Base-by-base conservation (phyloP, 805 yeast genomes). In the Candida hispaniensis region DNA sequence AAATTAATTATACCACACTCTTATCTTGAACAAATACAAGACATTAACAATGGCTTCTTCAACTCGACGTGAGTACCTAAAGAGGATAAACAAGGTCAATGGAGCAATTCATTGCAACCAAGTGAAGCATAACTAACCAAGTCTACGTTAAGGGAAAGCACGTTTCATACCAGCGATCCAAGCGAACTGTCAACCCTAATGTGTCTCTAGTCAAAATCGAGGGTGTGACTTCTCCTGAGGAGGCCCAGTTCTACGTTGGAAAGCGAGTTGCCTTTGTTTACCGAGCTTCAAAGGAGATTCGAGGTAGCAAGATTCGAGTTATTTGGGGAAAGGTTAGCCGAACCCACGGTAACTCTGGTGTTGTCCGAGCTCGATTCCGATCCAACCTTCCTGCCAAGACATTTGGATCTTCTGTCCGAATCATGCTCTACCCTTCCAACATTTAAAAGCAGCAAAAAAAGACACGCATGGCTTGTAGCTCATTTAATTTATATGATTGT, bases 101-200 rank as follows among this genome's bases (percentile, higher is more conserved):
- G n/a, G n/a, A n/a, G n/a, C n/a, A n/a, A n/a, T n/a, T n/a, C n/a
- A n/a, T n/a, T n/a, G n/a, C n/a, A n/a, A n/a, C n/a, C n/a, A n/a
- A n/a, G n/a, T n/a, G n/a, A n/a, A n/a, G n/a, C 15, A 39, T 16
- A 21, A 35, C 46, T 40, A 41, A 38, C 43, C 34, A 42, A 47
- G 49, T 91, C 73, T 91, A 91, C 95, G 97, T 91, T 71, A 91
- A 88, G 79, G 98, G 97, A 73, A 91, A 88, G 79, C 98, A 91
- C 81, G 66, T 91, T 63, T 86, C 96, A 59, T 91, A 88, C 93
- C 97, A 91, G 77, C 93, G 98, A 75, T 85, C 96, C 58, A 91
- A 91, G 85, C 77, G 76, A 67, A 82, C 79, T 64, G 85, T 78
- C 79, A 82, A 91, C 93, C 96, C 98, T 67, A 79, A 82, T 73